Conservation (phyloP, 2,329 filamentous ascomycete genomes). For the Aspergillus oerlinghausenensis region DNA sequence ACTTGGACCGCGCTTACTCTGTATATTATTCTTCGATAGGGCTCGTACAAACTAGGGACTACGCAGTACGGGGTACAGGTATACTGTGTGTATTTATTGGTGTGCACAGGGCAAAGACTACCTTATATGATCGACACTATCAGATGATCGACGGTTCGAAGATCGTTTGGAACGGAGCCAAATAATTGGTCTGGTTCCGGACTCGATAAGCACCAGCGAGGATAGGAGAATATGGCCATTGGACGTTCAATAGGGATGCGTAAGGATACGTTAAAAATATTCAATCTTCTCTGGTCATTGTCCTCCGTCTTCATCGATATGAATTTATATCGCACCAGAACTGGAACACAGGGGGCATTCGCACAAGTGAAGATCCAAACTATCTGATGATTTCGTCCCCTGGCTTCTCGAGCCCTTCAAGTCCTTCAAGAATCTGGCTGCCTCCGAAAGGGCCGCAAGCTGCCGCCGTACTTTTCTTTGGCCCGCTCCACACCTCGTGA, state of each 20-base stretch:
- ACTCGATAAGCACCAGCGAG: background rate
- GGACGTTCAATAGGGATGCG: background rate
- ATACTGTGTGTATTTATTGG: too few relatives aligned
- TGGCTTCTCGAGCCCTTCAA: constrained; percentile 67
- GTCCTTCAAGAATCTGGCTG: constrained; percentile 76
- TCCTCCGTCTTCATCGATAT: background rate
- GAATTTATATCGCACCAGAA: background rate
- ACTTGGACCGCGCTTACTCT: background rate
- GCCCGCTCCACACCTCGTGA: constrained; percentile 84
- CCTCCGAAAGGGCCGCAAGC: constrained; percentile 66
- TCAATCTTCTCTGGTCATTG: background rate
- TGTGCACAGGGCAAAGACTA: background rate
- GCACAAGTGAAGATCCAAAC: constrained; percentile 17
- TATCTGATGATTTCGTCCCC: constrained; percentile 61
- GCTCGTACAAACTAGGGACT: too few relatives aligned
- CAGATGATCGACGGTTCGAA: background rate
- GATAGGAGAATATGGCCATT: background rate
- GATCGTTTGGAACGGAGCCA: background rate
- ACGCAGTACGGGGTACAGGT: too few relatives aligned
- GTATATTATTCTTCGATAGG: too few relatives aligned
- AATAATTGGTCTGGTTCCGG: background rate
- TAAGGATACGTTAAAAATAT: background rate
- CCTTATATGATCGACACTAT: background rate
- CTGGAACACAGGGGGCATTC: background rate
- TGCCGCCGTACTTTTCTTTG: constrained; percentile 50